A percentile compares a stretch with the other conserved stretches of the same genome.
These are phyloP conservation scores for Cokeromyces recurvatus DNA, from an alignment of 371 early-diverging fungal species.

Conservation along the genomic window DNA sequence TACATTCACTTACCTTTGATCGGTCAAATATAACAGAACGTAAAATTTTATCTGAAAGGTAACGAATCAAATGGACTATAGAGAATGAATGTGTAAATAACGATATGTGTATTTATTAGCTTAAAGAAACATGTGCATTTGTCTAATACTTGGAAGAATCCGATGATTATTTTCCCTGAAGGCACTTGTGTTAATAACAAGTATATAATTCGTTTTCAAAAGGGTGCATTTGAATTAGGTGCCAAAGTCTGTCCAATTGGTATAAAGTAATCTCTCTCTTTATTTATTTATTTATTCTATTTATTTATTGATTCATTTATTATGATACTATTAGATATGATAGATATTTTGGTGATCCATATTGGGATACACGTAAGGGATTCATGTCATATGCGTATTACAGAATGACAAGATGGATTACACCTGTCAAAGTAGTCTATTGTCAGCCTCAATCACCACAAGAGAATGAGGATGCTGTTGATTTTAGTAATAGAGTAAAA, in stretches of 20 bases:
- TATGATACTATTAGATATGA: slow-evolving; percentile 18
- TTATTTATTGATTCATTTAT: not conserved
- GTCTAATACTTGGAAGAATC: slow-evolving; percentile 33
- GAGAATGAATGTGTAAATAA: slow-evolving; percentile 27
- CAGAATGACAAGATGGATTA: slow-evolving; percentile 42
- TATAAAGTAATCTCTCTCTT: slow-evolving; percentile 24
- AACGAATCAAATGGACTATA: slow-evolving; percentile 41
- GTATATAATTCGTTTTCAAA: slow-evolving; percentile 81
- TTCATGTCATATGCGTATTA: slow-evolving; percentile 42
- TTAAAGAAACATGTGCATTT: slow-evolving; percentile 33
- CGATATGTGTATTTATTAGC: slow-evolving; percentile 12
- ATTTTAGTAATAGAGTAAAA: slow-evolving; percentile 28
- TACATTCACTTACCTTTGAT: slow-evolving; percentile 74
- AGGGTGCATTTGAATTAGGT: slow-evolving; percentile 83
- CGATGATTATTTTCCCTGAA: slow-evolving; percentile 84
- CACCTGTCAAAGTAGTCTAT: slow-evolving; percentile 31
- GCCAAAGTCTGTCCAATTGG: slow-evolving; percentile 46
- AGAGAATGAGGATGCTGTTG: slow-evolving; percentile 16
- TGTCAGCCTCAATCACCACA: slow-evolving; percentile 16
- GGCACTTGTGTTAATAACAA: slow-evolving; percentile 88
- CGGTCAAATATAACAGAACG: slow-evolving; percentile 68
- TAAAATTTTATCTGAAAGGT: slow-evolving; percentile 31
- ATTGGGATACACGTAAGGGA: slow-evolving; percentile 45
- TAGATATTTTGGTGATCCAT: slow-evolving; percentile 32
- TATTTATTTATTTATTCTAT: not conserved